A percentile compares a stretch with the other conserved stretches of the same genome.
Conservation (phyloP, 2,329 filamentous ascomycete species). For the Fusarium protoensiforme region DNA sequence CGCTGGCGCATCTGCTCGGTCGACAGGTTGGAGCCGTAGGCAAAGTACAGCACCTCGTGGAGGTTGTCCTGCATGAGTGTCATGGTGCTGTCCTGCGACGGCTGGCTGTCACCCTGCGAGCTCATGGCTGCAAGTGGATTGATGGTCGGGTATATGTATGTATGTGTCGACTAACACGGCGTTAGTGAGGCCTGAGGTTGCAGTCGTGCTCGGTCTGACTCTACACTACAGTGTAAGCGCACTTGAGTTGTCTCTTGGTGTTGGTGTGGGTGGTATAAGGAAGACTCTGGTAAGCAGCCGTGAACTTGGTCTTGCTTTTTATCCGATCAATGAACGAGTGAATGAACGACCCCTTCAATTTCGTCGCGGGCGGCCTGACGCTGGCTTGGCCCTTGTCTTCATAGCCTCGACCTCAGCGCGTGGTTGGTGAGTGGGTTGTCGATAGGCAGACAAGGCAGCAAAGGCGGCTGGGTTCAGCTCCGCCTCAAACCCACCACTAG, state of each 20-base stretch:
- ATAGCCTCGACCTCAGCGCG: background rate
- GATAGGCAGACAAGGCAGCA: constrained; percentile 28
- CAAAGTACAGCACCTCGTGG: constrained; percentile 69
- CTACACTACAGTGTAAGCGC: background rate
- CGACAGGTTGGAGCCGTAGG: constrained; percentile 78
- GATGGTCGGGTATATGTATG: constrained; percentile 2
- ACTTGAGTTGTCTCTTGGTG: background rate
- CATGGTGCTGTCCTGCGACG: constrained; percentile 50
- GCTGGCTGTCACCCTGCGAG: constrained; percentile 47
- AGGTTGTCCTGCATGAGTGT: constrained; percentile 50
- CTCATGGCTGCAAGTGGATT: constrained; percentile 34
- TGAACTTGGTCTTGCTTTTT: constrained; percentile 11
- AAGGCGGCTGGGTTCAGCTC: constrained; percentile 31
- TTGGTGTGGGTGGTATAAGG: background rate
- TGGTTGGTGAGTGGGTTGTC: constrained; percentile 21
- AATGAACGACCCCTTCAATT: background rate
- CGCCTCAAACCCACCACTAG: constrained; percentile 18
- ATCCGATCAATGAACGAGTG: background rate
- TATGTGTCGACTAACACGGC: background rate
- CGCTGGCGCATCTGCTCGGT: constrained; percentile 71
- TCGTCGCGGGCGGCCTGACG: constrained; percentile 17
- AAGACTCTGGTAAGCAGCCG: background rate
- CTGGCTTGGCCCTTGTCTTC: background rate
- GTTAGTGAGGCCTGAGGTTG: background rate
- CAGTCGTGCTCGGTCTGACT: background rate